Evolutionary conservation across 208 protist genomes (phyloP).

Genomic region (Leptomonas seymouri): DNA sequence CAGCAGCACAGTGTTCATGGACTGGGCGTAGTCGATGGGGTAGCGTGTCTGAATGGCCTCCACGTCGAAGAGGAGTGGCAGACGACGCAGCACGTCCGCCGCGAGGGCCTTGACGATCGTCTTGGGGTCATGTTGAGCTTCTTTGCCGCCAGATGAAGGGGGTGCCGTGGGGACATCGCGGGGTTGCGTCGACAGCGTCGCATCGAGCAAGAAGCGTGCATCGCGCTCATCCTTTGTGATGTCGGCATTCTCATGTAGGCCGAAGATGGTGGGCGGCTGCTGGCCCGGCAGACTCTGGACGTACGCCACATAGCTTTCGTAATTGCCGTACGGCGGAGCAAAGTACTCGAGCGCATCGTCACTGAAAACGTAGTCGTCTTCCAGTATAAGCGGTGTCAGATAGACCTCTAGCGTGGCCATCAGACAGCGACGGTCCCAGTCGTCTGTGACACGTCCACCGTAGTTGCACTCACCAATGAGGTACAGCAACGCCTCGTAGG

Average conservation of each 20-base stretch:
- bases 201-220: slow-evolving; percentile 81
- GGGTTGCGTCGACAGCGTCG: slow-evolving; percentile 90
- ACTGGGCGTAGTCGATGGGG: slow-evolving; percentile 93
- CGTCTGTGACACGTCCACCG: slow-evolving; percentile 94
- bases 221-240: slow-evolving; percentile 96
- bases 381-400: slow-evolving; percentile 85
- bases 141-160: neutral
- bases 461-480: slow-evolving; percentile 94
- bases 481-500: slow-evolving; percentile 95
- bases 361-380: slow-evolving; percentile 93
- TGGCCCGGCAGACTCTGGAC: slow-evolving; percentile 80
- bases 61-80: slow-evolving; percentile 92
- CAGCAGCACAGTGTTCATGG: slow-evolving; percentile 96
- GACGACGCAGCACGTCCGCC: slow-evolving; percentile 79
- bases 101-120: slow-evolving; percentile 85
- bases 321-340: slow-evolving; percentile 80
- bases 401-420: slow-evolving; percentile 90
- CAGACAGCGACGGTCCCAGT: slow-evolving; percentile 93
- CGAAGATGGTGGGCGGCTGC: slow-evolving; percentile 93
- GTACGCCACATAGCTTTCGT: slow-evolving; percentile 86
- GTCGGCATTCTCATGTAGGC: slow-evolving; percentile 94
- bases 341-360: slow-evolving; percentile 86
- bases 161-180: slow-evolving; percentile 47
- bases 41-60: slow-evolving; percentile 86
- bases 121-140: slow-evolving; percentile 81